Evolutionary conservation across 2,329 filamentous ascomycete species (phyloP), one percentile per base, ranked within the genome.

Genomic region (Diplodia seriata): DNA sequence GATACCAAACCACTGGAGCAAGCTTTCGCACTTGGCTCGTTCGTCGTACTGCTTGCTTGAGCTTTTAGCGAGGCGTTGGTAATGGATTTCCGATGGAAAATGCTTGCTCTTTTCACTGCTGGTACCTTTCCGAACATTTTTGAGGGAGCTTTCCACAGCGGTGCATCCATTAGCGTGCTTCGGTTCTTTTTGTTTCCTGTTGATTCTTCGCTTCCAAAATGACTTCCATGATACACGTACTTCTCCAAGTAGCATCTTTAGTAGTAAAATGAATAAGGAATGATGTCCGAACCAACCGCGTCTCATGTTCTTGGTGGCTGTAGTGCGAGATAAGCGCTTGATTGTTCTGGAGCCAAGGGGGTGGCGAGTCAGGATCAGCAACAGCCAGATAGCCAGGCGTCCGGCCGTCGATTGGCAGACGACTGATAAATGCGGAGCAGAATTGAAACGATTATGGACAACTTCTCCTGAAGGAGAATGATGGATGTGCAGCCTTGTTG

Each of bases 41-140:
- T 63, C 59, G n/a, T 63, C 51, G 18, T n/a, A 18, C 29, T 63
- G 59, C 59, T 63, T 63, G 59, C 59, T 63, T 38, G 59, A 63
- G 59, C 59, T 63, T 59, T 63, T 63, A 63, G 59, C 59, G 59
- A 51, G 59, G 59, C 59, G 59, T 63, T 51, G 59, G 59, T 47
- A 15, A 51, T 36, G 59, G 23, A 18, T 38, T 63, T 51, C 29
- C 18, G 14, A 23, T 47, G 31, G 26, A 26, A 38, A 11, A n/a
- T 47, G 43, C 18, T 51, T 51, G 43, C 11, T 47, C 23, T 38
- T 50, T n/a, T 29, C 47, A 15, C n/a, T n/a, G 15, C 9, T 15
- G 36, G 56, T 15, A 14, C 26, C 40, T 29, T 61, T 31, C 29
- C 23, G 29, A 18, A 29, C 31, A 50, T 33, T 20, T 33, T 20